Evolutionary conservation across 2,329 filamentous ascomycete genomes (phyloP), one percentile per base, ranked within the genome.

Genomic region (Fusarium annulatum): DNA sequence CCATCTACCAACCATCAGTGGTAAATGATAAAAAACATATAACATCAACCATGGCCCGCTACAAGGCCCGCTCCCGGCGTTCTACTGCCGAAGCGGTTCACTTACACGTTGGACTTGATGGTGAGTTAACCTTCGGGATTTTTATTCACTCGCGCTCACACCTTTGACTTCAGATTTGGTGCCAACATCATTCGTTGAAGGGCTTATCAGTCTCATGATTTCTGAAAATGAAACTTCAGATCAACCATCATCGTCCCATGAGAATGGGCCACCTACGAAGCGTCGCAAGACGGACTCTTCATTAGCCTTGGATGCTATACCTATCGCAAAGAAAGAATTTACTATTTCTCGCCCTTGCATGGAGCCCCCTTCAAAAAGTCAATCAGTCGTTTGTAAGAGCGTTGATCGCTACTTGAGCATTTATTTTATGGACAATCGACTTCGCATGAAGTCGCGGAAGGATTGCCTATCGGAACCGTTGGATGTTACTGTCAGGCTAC

Each of bases 261-360:
- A 55, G 26, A 61, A 56, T 12, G 74, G 74, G n/a, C 76, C 73
- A 23, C 71, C 78, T 21, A 26, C 65, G 9, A 83, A 83, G 74
- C 80, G 81, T 55, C 80, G 76, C 55, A 83, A 80, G 74, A 69
- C 75, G 18, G 61, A 69, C 23, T 49, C 26, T 49, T 65, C 60
- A 55, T 51, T 43, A 41, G 49, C 21, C 38, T 48, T 59, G 33
- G 63, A 60, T 30, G 72, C 76, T 26, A 77, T 83, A 36, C 75
- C 75, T 38, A 53, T 83, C 21, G 75, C 74, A 21, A 78, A 66
- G 48, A 72, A 71, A 38, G 51, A 72, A 16, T 26, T 82, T 9
- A 73, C 60, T 9, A 67, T 83, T 56, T 75, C 69, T n/a, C 79
- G 82, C 15, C 69, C 48, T 51, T 78, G 77, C 39, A 57, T 52